Conservation (phyloP, 129 eudicot genomes). For the Centaurea solstitialis region DNA sequence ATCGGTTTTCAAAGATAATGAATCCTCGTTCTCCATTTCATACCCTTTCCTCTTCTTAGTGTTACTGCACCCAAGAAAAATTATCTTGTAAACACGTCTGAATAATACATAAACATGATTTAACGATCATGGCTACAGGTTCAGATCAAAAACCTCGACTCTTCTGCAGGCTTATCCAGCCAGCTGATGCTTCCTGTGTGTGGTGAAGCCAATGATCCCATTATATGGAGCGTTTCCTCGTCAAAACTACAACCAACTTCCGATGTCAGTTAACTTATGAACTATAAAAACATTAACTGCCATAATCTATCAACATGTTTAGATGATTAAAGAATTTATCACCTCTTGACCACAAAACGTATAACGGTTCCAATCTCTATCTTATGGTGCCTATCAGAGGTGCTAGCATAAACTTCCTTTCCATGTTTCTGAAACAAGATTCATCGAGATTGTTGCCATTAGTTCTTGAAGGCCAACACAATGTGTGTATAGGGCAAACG, state of each 20-base stretch:
- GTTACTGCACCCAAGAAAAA: constrained; percentile 31
- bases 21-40: constrained; percentile 18
- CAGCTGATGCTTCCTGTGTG: constrained; percentile 66
- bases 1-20: constrained; percentile 25
- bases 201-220: constrained; percentile 67
- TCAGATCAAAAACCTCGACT: constrained; percentile 45
- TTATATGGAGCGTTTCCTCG: constrained; percentile 79
- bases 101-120: not conserved
- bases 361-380: constrained; percentile 59
- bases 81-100: not conserved
- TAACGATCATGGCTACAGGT: constrained; percentile 1
- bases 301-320: too few relatives aligned
- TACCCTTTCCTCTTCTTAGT: constrained; percentile 43
- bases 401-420: constrained; percentile 54
- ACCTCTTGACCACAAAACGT: constrained; percentile 88
- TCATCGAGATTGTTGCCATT: not conserved
- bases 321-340: constrained; percentile 1
- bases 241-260: constrained; percentile 58
- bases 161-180: constrained; percentile 54
- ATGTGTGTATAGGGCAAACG: not conserved
- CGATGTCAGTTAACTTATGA: not conserved
- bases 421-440: constrained; percentile 69
- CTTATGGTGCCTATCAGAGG: constrained; percentile 55
- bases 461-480: not conserved
- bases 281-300: not conserved